Evolutionary conservation across 1,139 yeast species (phyloP), one percentile per base, ranked within the genome.

Genomic region (Pichia sp.): DNA sequence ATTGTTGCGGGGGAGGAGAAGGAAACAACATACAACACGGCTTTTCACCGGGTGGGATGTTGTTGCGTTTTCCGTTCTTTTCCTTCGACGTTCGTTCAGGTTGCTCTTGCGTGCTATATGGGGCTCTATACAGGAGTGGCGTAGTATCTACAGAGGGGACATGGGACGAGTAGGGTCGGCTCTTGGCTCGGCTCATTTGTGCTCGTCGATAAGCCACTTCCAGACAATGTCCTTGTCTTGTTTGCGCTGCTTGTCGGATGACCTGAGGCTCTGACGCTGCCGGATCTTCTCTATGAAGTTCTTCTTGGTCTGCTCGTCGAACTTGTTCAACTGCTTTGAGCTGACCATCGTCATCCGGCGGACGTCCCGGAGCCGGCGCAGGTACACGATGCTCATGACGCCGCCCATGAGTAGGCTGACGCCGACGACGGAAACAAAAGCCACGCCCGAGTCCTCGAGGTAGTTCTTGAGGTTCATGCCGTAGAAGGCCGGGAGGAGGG

Each of bases 401-500:
- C 71, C 50, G 1, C 83, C 85, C 61, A 76, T 78, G 1, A 78
- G 46, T n/a, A 78, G 53, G 24, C 83, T 78, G 16, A 75, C 54
- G 0, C 68, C 76, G 16, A 89, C 80, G 20, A 87, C 85, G 0
- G 78, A 71, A 0, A 79, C 81, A 68, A 87, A 89, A 1, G 95
- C 95, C 53, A 74, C 69, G 17, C 74, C 69, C 2, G 88, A 78
- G 31, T 91, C 96, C 68, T 93, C 99, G 12, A 92, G 83, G 66
- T 84, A 90, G 67, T 92, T 93, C 64, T 88, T 89, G 67, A 93
- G 74, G 68, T 93, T 93, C 99, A 93, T 93, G 45, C 99, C 99
- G 68, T 90, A 93, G 57, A 93, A 76, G 1, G 97, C 97, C 1
- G 92, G 81, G 17, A 87, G 69, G 46, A 85, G 72, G 14, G 87